phyloP scores from a whole-genome alignment of 1,284 basidiomycete genomes.

The Psilocybe mexicana region DNA sequence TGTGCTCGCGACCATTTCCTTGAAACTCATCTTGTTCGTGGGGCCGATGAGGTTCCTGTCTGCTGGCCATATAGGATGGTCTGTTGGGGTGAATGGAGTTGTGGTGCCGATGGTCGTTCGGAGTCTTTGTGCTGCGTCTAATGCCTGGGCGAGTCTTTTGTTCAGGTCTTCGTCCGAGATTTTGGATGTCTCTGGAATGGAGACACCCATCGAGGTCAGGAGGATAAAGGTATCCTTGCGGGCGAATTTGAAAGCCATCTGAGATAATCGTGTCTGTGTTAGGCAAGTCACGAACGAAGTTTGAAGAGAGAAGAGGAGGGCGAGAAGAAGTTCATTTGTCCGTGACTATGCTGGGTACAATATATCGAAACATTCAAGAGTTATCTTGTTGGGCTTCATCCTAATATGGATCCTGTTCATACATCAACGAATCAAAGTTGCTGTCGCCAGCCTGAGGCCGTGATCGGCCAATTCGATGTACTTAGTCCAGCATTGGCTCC shows the following conservation, averaged over 20 bases:
- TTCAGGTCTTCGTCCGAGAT: slow-evolving; percentile 26
- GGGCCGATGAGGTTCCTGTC: slow-evolving; percentile 2
- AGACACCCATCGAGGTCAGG: slow-evolving; percentile 26
- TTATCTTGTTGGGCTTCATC: too few relatives aligned
- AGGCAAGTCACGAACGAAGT: too few relatives aligned
- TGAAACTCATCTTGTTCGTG: slow-evolving; percentile 5
- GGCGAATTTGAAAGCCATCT: not conserved
- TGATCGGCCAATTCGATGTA: too few relatives aligned
- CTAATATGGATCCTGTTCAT: not conserved
- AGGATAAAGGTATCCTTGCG: slow-evolving; percentile 4
- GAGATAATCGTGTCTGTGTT: too few relatives aligned
- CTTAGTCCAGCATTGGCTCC: too few relatives aligned
- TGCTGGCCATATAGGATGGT: slow-evolving; percentile 18
- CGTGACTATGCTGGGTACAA: too few relatives aligned
- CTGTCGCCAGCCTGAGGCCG: too few relatives aligned
- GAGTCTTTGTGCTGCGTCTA: slow-evolving; percentile 26
- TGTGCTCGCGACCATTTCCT: slow-evolving; percentile 1
- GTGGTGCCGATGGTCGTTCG: slow-evolving; percentile 14
- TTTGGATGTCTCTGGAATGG: slow-evolving; percentile 26
- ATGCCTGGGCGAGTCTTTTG: slow-evolving; percentile 24
- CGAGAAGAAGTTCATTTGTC: too few relatives aligned
- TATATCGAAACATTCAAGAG: too few relatives aligned
- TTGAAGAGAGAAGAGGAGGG: too few relatives aligned
- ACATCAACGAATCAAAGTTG: not conserved
- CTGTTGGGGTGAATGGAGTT: slow-evolving; percentile 18